Percentiles rank a stretch among this genome's conserved stretches.
Evolutionary conservation across 139 green algal genomes (phyloP).

Genomic region (Zygnema cylindricum): DNA sequence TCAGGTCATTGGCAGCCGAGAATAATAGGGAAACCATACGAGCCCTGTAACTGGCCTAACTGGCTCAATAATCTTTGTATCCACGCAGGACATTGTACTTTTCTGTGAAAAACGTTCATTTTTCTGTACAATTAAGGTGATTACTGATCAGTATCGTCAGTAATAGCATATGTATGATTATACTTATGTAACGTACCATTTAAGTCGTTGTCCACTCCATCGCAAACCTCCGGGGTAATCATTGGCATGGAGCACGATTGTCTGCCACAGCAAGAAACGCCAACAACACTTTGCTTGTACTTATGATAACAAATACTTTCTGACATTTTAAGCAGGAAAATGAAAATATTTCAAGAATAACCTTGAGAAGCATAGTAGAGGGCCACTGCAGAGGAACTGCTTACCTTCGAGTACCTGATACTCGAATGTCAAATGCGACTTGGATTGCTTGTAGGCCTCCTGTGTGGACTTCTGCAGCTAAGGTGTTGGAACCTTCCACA

Average conservation of each 20-base stretch:
- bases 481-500: constrained; percentile 25
- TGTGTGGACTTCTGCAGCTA: constrained; percentile 33
- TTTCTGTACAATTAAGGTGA: no score
- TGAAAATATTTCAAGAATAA: no score
- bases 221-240: constrained; percentile 15
- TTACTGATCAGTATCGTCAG: background rate
- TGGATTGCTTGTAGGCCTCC: background rate
- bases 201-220: constrained; percentile 36
- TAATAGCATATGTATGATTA: no score
- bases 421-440: constrained; percentile 37
- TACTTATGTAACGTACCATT: constrained; percentile 2
- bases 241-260: background rate
- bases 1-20: no score
- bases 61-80: no score
- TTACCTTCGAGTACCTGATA: background rate
- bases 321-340: no score
- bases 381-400: constrained; percentile 18
- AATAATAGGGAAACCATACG: no score
- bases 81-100: no score
- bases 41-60: no score
- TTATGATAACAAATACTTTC: no score
- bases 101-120: no score
- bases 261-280: background rate
- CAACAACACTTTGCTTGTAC: no score
- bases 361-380: background rate